Evolutionary conservation across 495 filamentous ascomycete genomes (phyloP).

Genomic region (Aspergillus haitiensis): DNA sequence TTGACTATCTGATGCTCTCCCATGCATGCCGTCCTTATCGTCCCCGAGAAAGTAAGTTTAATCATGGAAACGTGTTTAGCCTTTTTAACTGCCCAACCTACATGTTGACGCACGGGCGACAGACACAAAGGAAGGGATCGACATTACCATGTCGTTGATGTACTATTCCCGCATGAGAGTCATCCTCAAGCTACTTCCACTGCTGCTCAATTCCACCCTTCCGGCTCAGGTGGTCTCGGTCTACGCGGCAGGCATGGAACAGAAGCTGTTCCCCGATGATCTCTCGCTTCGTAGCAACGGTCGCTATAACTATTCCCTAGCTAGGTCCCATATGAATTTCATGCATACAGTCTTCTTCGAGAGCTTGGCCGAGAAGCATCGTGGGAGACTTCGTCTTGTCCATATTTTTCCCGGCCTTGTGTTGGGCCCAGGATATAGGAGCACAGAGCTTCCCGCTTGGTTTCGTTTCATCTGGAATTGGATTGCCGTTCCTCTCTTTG

Average conservation of each 20-base stretch:
- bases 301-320: slow-evolving; percentile 10
- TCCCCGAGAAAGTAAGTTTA: slow-evolving; percentile 4
- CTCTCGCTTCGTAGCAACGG: slow-evolving; percentile 7
- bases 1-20: slow-evolving; percentile 15
- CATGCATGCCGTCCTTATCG: not conserved
- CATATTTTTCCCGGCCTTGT: slow-evolving; percentile 16
- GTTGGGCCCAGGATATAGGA: slow-evolving; percentile 10
- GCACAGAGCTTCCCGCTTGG: slow-evolving; percentile 7
- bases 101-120: not conserved
- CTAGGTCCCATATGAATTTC: slow-evolving; percentile 14
- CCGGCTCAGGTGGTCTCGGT: slow-evolving; percentile 9
- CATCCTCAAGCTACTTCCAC: slow-evolving; percentile 8
- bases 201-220: slow-evolving; percentile 8
- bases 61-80: not conserved
- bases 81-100: not conserved
- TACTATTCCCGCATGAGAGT: slow-evolving; percentile 16
- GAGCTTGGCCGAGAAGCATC: slow-evolving; percentile 3
- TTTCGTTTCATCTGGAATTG: slow-evolving; percentile 7
- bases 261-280: slow-evolving; percentile 8
- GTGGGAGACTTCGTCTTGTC: not conserved
- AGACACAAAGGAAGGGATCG: slow-evolving; percentile 13
- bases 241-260: slow-evolving; percentile 9
- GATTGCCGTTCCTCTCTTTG: slow-evolving; percentile 8
- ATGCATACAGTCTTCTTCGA: slow-evolving; percentile 16
- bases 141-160: slow-evolving; percentile 7